Conservation (phyloP, 768 basidiomycete genomes). For the Auriscalpium microsporum region DNA sequence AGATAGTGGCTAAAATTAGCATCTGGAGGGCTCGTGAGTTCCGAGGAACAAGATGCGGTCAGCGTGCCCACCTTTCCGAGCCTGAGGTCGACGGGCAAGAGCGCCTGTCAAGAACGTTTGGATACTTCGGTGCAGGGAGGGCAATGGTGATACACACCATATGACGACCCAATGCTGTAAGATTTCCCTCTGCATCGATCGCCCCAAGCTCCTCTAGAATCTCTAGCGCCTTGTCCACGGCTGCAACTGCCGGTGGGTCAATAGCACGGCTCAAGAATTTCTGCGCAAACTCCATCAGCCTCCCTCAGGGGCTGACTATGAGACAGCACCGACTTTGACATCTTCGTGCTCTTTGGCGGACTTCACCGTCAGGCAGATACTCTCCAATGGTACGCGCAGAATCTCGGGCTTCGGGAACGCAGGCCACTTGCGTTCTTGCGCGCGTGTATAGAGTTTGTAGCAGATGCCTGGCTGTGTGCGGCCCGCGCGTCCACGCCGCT, state of each 20-base stretch:
- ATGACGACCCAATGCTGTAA: constrained; percentile 80
- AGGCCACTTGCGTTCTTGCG: constrained; percentile 59
- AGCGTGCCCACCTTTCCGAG: constrained; percentile 59
- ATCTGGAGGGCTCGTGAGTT: constrained; percentile 41
- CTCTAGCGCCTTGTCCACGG: constrained; percentile 71
- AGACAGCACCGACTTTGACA: constrained; percentile 44
- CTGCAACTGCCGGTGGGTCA: constrained; percentile 68
- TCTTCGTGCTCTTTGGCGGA: constrained; percentile 69
- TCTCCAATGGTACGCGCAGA: constrained; percentile 77
- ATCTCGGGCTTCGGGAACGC: constrained; percentile 83
- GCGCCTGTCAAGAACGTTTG: constrained; percentile 37
- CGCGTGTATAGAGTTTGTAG: constrained; percentile 80
- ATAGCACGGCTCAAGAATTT: constrained; percentile 66
- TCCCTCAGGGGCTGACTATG: not conserved
- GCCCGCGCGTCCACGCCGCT: constrained; percentile 85
- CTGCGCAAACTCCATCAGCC: constrained; percentile 24
- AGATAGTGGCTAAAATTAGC: constrained; percentile 77
- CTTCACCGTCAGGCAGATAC: constrained; percentile 74
- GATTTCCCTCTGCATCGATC: constrained; percentile 46
- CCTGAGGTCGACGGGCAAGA: constrained; percentile 82
- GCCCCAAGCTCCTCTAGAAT: constrained; percentile 75
- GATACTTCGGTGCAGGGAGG: not conserved
- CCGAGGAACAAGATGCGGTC: not conserved
- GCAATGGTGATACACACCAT: constrained; percentile 39
- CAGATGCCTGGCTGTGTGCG: constrained; percentile 76